Base-by-base conservation (phyloP, 73 alveolate genomes). In the Tetrahymena elliotti region DNA sequence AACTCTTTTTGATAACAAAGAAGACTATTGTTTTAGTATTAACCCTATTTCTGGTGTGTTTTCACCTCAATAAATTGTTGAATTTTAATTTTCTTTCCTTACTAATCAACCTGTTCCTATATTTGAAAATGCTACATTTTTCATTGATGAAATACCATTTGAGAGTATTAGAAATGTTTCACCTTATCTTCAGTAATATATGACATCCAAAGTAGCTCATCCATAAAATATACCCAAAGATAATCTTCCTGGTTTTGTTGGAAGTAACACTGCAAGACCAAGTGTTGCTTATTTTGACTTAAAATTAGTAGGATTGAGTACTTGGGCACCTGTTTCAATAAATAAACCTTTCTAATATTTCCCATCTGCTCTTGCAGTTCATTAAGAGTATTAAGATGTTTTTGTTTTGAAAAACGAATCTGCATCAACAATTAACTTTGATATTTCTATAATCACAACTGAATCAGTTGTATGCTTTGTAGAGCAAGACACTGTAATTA, bases 11-110 rank as follows among this genome's bases (percentile, higher is more conserved):
- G 88, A 68, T 18, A 68, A 68, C 6, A 68, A 98, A 41, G 99
- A 98, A 92, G 98, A 96, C 33, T 97, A 97, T 24, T 97, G 97
- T 94, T 98, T 97, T 93, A 97, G 97, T n/a, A 98, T 98, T 12
- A 98, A 97, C 52, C 99, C 99, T 18, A 96, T 84, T 93, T 98
- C 98, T 54, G 99, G 99, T 18, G 96, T 96, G 33, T 97, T 98
- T 53, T 84, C 96, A 93, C 98, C 99, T 3, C 97, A 97, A 83
- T 97, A 97, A 94, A 97, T 96, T 53, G 93, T 97, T 37, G 98
- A 97, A 33, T 98, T 98, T 83, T 95, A 97, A 18, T 93, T 98
- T 35, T 94, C 95, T 39, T 98, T 98, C 34, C 68, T 84, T n/a
- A 94, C 95, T 34, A 93, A 83, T 33, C 82, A 94, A n/a, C 93